Evolutionary conservation across 768 basidiomycete species (phyloP).

Genomic region (Cystofilobasidium ferigula): DNA sequence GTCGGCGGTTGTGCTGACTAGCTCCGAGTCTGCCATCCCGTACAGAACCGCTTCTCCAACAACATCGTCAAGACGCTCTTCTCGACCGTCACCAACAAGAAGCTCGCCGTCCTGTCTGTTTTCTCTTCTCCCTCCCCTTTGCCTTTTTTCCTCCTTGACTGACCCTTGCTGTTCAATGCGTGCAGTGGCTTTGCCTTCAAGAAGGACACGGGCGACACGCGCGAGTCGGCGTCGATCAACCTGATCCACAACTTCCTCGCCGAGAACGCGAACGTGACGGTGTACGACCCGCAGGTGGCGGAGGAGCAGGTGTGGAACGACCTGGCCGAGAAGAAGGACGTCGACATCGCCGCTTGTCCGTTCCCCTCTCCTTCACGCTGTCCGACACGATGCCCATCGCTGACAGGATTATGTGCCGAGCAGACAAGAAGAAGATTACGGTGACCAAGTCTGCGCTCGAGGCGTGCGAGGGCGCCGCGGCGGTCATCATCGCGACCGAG

Average conservation of each 20-base stretch:
- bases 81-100: conserved; percentile 83
- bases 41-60: conserved; percentile 66
- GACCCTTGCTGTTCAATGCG: neutral
- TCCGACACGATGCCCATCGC: conserved; percentile 16
- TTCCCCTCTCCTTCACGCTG: conserved; percentile 2
- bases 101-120: conserved; percentile 66
- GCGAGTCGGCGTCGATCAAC: conserved; percentile 90
- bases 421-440: conserved; percentile 80
- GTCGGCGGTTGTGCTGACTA: too few relatives aligned
- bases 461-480: conserved; percentile 80
- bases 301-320: conserved; percentile 69
- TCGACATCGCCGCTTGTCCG: conserved; percentile 48
- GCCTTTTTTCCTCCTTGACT: neutral
- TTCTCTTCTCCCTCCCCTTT: neutral
- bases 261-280: conserved; percentile 71
- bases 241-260: conserved; percentile 85
- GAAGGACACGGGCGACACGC: conserved; percentile 97
- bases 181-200: conserved; percentile 51
- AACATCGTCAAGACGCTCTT: conserved; percentile 94
- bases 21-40: neutral
- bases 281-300: conserved; percentile 51
- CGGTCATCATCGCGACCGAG: conserved; percentile 90
- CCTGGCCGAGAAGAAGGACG: conserved; percentile 39
- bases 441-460: conserved; percentile 67
- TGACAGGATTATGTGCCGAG: neutral